Evolutionary conservation across 177 flowering plant species (phyloP), one percentile per base, ranked within the genome.

Genomic region (Vitis hybrid): DNA sequence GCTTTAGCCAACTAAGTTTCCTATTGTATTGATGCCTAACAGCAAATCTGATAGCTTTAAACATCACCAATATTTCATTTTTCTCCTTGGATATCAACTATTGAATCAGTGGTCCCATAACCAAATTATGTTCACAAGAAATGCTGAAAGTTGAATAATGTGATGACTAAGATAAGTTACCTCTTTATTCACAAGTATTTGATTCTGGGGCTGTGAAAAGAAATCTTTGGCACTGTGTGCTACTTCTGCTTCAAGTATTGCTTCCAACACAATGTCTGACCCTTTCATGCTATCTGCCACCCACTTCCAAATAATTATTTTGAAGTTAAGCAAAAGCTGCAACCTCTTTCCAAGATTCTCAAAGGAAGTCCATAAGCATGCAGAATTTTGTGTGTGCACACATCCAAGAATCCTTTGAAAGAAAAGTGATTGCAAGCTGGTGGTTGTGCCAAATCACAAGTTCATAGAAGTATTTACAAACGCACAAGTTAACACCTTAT

Each of bases 191-290:
- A 53, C 49, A 14, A 63, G 56, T 53, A 78, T 71, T 29, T 84
- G 86, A 77, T 84, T 82, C 65, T 82, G 59, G 45, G 82, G 83
- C 67, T 76, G 80, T 39, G 82, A 31, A 61, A 85, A 83, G 69
- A 85, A 85, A 12, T 82, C 79, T 76, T 85, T 85, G 12, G 88
- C 88, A 48, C 76, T 82, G 13, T 65, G 76, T 4, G 88, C 88
- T 45, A 82, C 82, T 67, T 85, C 88, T 52, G 88, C 81, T 68
- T 85, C 88, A 49, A 82, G 16, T 50, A 85, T 69, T 71, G 91
- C 91, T 74, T 86, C 89, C 78, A 87, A 71, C 61, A 87, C 49
- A 50, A 87, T 74, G 76, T 87, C 88, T 15, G 91, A 82, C 65
- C 89, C 89, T 56, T 64, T 74, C 11, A 68, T 72, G 72, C 66